Percentiles rank a stretch among this genome's conserved stretches.
These are phyloP conservation scores for Geotrichum klebahnii DNA, from an alignment of 1,139 yeast species.

Conservation along the genomic window DNA sequence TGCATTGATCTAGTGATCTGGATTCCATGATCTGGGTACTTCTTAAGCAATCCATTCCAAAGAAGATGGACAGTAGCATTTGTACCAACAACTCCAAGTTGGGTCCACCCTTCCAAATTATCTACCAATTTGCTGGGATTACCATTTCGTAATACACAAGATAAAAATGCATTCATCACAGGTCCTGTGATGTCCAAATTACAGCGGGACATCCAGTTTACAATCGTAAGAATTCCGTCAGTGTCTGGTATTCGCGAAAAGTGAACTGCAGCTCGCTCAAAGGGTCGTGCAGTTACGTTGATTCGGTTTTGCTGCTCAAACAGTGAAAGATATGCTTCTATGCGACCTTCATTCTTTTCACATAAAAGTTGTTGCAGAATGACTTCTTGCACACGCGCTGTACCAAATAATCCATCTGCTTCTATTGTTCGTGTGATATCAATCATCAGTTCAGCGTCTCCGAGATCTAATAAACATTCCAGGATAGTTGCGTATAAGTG, in stretches of 20 bases:
- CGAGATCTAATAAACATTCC: slow-evolving; percentile 15
- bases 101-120: slow-evolving; percentile 17
- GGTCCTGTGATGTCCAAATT: slow-evolving; percentile 8
- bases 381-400: slow-evolving; percentile 14
- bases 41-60: slow-evolving; percentile 17
- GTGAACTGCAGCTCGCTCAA: slow-evolving; percentile 18
- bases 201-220: slow-evolving; percentile 12
- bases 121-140: slow-evolving; percentile 9
- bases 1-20: slow-evolving; percentile 3
- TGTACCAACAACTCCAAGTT: slow-evolving; percentile 16
- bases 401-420: slow-evolving; percentile 12
- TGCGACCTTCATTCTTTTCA: slow-evolving; percentile 19
- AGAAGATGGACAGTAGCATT: slow-evolving; percentile 20
- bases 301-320: slow-evolving; percentile 15
- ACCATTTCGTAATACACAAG: slow-evolving; percentile 10
- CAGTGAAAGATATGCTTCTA: slow-evolving; percentile 19
- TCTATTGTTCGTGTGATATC: slow-evolving; percentile 14
- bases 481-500: slow-evolving; percentile 12
- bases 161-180: slow-evolving; percentile 18
- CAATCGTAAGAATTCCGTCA: slow-evolving; percentile 12
- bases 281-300: slow-evolving; percentile 10
- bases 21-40: slow-evolving; percentile 13
- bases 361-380: slow-evolving; percentile 16
- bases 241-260: slow-evolving; percentile 11
- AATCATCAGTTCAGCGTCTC: slow-evolving; percentile 11